A percentile compares a stretch with the other conserved stretches of the same genome.
Evolutionary conservation across 2,329 filamentous ascomycete genomes (phyloP).

Genomic region (Fusarium algeriense): DNA sequence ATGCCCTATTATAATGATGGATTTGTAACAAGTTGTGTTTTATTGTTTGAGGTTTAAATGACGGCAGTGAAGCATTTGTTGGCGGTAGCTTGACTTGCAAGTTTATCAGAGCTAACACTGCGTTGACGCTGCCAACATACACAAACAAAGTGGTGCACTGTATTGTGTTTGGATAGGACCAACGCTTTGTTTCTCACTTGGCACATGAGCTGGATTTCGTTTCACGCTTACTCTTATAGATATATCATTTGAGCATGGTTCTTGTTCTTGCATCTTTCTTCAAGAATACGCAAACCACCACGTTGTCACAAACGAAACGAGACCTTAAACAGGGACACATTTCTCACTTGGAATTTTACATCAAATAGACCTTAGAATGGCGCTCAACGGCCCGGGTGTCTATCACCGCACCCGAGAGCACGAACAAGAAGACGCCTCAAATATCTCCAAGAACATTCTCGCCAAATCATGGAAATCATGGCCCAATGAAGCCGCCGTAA

Average conservation of each 20-base stretch:
- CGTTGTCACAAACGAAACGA: background rate
- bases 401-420: conserved; percentile 47
- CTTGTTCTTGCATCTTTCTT: background rate
- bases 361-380: conserved; percentile 31
- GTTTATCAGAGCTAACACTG: background rate
- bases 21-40: background rate
- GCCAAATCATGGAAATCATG: conserved; percentile 56
- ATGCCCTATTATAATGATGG: background rate
- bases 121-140: background rate
- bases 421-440: conserved; percentile 44
- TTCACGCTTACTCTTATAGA: background rate
- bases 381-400: conserved; percentile 46
- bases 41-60: background rate
- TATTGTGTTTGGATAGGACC: conserved; percentile 3
- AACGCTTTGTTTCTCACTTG: background rate
- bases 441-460: conserved; percentile 45
- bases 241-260: background rate
- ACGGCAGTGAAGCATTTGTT: background rate
- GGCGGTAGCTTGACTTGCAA: background rate
- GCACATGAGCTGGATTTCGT: background rate
- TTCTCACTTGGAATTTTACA: background rate
- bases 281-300: background rate
- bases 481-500: conserved; percentile 63
- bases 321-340: too few relatives aligned
- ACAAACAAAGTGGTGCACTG: background rate